Percentiles rank a stretch among this genome's conserved stretches.
Evolutionary conservation across 208 protist species (phyloP).

Genomic region (Trypanosoma lewisi): DNA sequence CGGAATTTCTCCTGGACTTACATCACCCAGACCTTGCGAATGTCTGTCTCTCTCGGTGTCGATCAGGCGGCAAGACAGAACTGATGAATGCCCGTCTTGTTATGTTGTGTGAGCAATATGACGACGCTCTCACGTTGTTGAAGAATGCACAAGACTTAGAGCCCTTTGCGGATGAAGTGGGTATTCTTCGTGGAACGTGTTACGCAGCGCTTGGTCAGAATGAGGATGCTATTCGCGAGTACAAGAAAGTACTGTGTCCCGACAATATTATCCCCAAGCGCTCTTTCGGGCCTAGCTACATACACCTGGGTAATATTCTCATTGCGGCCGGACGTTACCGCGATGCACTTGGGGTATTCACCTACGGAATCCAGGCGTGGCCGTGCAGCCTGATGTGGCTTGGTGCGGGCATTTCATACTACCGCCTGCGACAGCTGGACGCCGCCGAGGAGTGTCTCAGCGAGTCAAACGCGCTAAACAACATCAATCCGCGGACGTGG

Average conservation of each 20-base stretch:
- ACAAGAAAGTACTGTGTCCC: conserved; percentile 59
- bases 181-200: conserved; percentile 67
- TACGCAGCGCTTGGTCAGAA: conserved; percentile 47
- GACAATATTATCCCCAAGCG: conserved; percentile 17
- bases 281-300: conserved; percentile 38
- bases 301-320: conserved; percentile 83
- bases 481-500: conserved; percentile 85
- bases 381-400: conserved; percentile 85
- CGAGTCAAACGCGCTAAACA: conserved; percentile 86
- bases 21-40: conserved; percentile 74
- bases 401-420: conserved; percentile 84
- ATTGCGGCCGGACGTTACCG: conserved; percentile 57
- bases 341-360: conserved; percentile 76
- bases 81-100: conserved; percentile 80
- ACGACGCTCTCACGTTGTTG: conserved; percentile 50
- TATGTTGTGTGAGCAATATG: conserved; percentile 65
- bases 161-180: conserved; percentile 32
- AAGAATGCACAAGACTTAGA: conserved; percentile 19
- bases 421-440: conserved; percentile 55
- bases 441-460: conserved; percentile 85
- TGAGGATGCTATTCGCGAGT: conserved; percentile 45
- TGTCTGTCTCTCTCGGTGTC: conserved; percentile 64
- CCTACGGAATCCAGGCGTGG: conserved; percentile 69
- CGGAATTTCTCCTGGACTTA: conserved; percentile 56
- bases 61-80: conserved; percentile 38